Evolutionary conservation across 2,329 filamentous ascomycete genomes (phyloP), one percentile per base, ranked within the genome.

Genomic region (Akanthomyces uredinophilus): DNA sequence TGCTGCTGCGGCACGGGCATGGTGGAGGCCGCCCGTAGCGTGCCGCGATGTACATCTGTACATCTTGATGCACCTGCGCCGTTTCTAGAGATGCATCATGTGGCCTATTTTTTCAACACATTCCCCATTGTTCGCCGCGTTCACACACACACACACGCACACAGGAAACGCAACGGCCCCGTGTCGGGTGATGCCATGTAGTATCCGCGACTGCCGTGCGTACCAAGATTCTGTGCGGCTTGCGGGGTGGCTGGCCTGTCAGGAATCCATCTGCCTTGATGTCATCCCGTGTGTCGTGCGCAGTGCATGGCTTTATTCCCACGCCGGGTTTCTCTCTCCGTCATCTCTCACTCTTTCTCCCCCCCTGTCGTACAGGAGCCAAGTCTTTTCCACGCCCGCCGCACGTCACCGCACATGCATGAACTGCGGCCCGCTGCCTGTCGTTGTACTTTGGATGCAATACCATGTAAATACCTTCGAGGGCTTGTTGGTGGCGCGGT

Each of bases 11-110:
- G 27, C 47, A 50, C 47, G 47, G 47, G 47, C 22, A 32, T 24
- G 29, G 53, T 56, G 39, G 53, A 46, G 53, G 27, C 39, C 41
- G 39, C 39, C 27, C 27, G 24, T 44, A 24, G 35, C 27, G 29
- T 57, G 54, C 43, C 54, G n/a, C 32, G 18, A 57, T 57, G 54
- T 47, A 47, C 54, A 57, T 47, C 41, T 57, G 43, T 37, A 47
- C 54, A 57, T 57, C 54, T 47, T 29, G 41, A 46, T 57, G 41
- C 50, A 16, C 6, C 13, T 27, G 16, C 41, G 41, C 41, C 29
- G 11, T 18, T 18, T 24, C 22, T 22, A 37, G 6, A 20, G 32
- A 27, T n/a, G n/a, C 20, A 37, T 52, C 49, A 52, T 52, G 49
- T 52, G 49, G 49, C 18, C 49, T 35, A 8, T 8, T 35, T 35